Evolutionary conservation across 805 yeast species (phyloP), one percentile per base, ranked within the genome.

Genomic region (Brettanomyces naardenensis): DNA sequence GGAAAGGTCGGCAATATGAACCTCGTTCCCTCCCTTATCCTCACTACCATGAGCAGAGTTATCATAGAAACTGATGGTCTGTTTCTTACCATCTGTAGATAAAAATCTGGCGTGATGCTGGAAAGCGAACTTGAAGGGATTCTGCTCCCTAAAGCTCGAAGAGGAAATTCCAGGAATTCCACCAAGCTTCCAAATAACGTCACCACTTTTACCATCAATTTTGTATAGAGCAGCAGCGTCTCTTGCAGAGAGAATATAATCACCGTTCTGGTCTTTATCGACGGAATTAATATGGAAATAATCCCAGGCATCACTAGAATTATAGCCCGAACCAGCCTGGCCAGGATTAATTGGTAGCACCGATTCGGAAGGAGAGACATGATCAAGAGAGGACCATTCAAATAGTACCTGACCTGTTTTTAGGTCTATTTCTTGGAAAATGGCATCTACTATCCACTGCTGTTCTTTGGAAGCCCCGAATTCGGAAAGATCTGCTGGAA

Each of bases 271-370:
- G 42, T 61, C 62, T 39, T 62, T 63, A 38, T 61, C 66, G 26
- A 61, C 62, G 2, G 66, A 61, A 37, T 63, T 63, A 39, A 62
- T 58, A 42, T 63, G 66, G 53, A 61, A 61, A 37, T 58, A 62
- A 43, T 62, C 66, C 65, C 65, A 63, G 7, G 68, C 66, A 42
- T 50, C 56, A 38, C 54, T 46, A 6, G 61, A 55, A 28, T 54
- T 54, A 35, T 37, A 49, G 2, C 65, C 66, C n/a, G 50, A 42
- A 14, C 65, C 66, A 9, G 62, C 63, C n/a, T 47, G 51, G 4
- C 58, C 63, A 19, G 52, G 46, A n/a, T 48, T 50, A 14, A 59
- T 34, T 3, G 59, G 53, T 6, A 62, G 40, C n/a, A 51, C 53
- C 1, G 65, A 58, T 31, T 56, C 61, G 11, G 40, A 44, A 3